Conservation (phyloP, 257 asterid genomes). For the Parsonsia alboflavescens region DNA sequence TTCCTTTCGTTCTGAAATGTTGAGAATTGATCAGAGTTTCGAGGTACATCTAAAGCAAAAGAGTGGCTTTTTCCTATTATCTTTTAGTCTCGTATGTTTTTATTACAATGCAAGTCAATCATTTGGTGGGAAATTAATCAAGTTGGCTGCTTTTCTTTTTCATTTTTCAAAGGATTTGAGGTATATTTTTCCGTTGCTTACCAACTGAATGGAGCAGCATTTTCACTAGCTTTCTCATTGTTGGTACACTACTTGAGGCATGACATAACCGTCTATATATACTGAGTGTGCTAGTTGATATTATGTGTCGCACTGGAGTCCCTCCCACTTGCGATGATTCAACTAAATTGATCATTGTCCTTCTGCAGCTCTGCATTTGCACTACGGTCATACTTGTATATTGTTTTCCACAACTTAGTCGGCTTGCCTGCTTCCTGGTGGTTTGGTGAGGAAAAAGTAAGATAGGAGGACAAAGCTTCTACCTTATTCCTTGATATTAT, state of each 20-base stretch:
- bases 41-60: background rate
- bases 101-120: background rate
- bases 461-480: constrained; percentile 13
- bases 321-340: constrained; percentile 13
- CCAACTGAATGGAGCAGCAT: background rate
- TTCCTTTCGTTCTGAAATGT: background rate
- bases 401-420: constrained; percentile 71
- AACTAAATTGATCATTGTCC: constrained; percentile 16
- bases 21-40: background rate
- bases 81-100: background rate
- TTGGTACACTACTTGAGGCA: background rate
- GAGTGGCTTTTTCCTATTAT: background rate
- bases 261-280: background rate
- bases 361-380: constrained; percentile 84
- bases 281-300: background rate
- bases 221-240: background rate
- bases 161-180: background rate
- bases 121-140: background rate
- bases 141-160: background rate
- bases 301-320: background rate
- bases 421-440: constrained; percentile 92
- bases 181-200: background rate
- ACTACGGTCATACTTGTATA: constrained; percentile 73
- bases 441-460: constrained; percentile 90
- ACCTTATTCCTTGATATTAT: background rate